Evolutionary conservation across 2,329 filamentous ascomycete genomes (phyloP).

Genomic region (Ophiostoma novo-ulmi): DNA sequence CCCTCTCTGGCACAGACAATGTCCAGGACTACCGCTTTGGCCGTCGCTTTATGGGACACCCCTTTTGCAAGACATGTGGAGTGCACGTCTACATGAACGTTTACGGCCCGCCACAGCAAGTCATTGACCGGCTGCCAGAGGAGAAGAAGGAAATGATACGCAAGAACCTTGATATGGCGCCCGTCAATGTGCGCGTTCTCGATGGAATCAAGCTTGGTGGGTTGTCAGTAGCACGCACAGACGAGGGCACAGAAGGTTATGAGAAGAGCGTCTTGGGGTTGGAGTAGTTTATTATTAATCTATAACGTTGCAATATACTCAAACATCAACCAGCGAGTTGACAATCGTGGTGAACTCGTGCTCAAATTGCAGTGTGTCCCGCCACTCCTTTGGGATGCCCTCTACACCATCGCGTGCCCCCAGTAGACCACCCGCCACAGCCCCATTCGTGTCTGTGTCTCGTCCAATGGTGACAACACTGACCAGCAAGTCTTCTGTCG

Average conservation of each 20-base stretch:
- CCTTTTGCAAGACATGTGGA: slow-evolving; percentile 26
- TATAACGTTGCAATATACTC: neutral
- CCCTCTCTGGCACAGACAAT: slow-evolving; percentile 19
- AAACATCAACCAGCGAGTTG: neutral
- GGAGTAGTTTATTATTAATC: neutral
- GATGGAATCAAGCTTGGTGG: slow-evolving; percentile 13
- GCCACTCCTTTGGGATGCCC: slow-evolving; percentile 41
- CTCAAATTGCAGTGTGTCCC: slow-evolving; percentile 38
- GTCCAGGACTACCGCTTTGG: slow-evolving; percentile 24
- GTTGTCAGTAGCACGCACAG: slow-evolving; percentile 11
- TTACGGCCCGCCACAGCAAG: slow-evolving; percentile 23
- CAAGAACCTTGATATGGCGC: slow-evolving; percentile 23
- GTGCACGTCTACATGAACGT: slow-evolving; percentile 25
- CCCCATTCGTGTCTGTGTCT: slow-evolving; percentile 46
- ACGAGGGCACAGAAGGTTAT: slow-evolving; percentile 24
- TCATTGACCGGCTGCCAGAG: slow-evolving; percentile 19
- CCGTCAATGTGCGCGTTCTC: slow-evolving; percentile 24
- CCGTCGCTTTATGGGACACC: slow-evolving; percentile 24
- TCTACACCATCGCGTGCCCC: slow-evolving; percentile 42
- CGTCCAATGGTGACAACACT: slow-evolving; percentile 43
- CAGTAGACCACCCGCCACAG: slow-evolving; percentile 43
- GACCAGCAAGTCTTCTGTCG: slow-evolving; percentile 42
- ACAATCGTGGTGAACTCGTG: slow-evolving; percentile 34
- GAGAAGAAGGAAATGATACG: slow-evolving; percentile 21
- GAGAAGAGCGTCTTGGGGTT: slow-evolving; percentile 5